Percentiles rank a stretch among this genome's conserved stretches.
Evolutionary conservation across 345 rosid species (phyloP).

Genomic region (Bruguiera gymnorhiza): DNA sequence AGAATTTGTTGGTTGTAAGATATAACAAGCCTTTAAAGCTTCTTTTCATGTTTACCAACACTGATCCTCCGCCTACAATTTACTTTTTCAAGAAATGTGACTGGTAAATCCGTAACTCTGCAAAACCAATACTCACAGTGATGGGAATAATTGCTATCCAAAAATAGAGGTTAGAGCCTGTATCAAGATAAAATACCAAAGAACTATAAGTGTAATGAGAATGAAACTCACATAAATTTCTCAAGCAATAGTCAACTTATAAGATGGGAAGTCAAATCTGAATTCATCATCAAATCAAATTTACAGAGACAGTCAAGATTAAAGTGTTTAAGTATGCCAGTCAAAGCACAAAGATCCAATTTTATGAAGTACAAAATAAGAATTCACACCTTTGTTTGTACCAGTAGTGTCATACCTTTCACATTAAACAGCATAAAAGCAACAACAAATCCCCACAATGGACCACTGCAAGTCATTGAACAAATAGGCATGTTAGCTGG

Average conservation of each 20-base stretch:
- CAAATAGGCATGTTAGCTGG: constrained; percentile 20
- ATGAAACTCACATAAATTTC: constrained; percentile 1
- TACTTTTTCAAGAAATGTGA: background rate
- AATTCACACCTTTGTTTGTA: constrained; percentile 1
- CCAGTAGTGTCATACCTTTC: constrained; percentile 48
- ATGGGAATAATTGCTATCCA: constrained; percentile 94
- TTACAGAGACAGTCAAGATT: background rate
- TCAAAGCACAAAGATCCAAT: background rate
- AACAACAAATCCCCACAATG: constrained; percentile 93
- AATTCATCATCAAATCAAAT: background rate
- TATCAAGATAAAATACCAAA: constrained; percentile 11
- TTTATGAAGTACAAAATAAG: constrained; percentile 2
- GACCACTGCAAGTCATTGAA: constrained; percentile 59
- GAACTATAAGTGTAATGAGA: background rate
- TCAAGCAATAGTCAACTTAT: background rate
- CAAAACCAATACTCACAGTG: constrained; percentile 47
- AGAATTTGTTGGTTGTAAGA: background rate
- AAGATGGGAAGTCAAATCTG: constrained; percentile 3
- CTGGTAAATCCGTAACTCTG: constrained; percentile 9
- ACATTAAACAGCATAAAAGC: constrained; percentile 91
- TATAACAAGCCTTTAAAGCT: background rate
- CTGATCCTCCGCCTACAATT: background rate
- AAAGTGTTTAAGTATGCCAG: constrained; percentile 8
- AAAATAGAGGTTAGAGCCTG: constrained; percentile 96
- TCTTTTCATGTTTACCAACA: background rate